Conservation (phyloP, 257 asterid species). For the Nicotiana tabacum region DNA sequence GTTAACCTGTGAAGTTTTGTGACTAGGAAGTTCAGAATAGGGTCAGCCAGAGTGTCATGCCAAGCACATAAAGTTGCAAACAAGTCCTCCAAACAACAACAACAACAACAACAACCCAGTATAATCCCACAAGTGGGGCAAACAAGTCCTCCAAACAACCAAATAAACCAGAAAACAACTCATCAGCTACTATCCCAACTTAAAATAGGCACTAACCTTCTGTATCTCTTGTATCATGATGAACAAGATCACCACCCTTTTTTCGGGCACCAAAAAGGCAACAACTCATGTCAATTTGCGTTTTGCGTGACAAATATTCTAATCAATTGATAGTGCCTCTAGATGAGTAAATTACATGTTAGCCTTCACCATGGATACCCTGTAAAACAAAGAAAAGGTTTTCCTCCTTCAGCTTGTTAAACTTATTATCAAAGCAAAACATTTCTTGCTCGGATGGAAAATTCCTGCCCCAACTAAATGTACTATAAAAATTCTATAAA, state of each 20-base stretch:
- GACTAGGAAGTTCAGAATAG: background rate
- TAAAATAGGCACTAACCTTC: slow-evolving; percentile 39
- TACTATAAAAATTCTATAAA: background rate
- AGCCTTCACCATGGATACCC: background rate
- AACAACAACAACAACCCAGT: no score
- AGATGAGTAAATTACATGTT: background rate
- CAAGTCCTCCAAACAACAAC: background rate
- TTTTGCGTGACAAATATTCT: slow-evolving; percentile 18
- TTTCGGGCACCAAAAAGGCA: slow-evolving; percentile 53
- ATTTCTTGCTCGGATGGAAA: background rate
- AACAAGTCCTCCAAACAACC: background rate
- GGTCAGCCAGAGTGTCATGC: background rate
- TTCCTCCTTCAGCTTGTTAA: background rate
- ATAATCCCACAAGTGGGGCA: background rate
- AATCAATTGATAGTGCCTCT: background rate
- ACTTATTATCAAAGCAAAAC: background rate
- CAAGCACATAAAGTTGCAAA: background rate
- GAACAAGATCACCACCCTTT: slow-evolving; percentile 25
- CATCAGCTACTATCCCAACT: background rate
- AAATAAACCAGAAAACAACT: background rate
- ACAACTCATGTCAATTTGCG: slow-evolving; percentile 53
- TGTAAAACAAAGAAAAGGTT: background rate
- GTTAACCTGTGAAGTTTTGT: background rate
- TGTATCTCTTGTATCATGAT: slow-evolving; percentile 31
- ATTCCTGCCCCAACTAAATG: background rate